These are phyloP conservation scores for Fusarium falciforme DNA, from an alignment of 2,329 filamentous ascomycete genomes.

Conservation along the genomic window DNA sequence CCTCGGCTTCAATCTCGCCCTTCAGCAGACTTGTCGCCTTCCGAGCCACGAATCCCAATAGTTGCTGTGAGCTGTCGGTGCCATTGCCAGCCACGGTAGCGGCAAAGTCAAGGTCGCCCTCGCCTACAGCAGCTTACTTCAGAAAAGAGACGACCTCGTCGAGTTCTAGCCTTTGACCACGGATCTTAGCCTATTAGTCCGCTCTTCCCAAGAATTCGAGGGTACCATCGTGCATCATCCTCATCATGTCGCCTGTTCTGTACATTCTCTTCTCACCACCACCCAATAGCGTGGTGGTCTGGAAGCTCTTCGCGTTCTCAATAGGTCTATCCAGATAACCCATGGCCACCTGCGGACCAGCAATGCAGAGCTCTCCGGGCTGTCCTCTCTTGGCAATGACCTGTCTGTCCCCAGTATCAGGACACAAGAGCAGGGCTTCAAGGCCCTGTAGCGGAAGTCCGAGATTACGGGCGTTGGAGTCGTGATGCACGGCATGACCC, in stretches of 20 bases:
- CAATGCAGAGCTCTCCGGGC: conserved; percentile 18
- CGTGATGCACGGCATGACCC: not conserved
- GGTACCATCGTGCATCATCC: conserved; percentile 24
- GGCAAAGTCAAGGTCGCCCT: conserved; percentile 14
- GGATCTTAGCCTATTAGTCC: conserved; percentile 28
- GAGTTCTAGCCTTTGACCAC: conserved; percentile 20
- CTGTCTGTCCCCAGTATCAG: fast-evolving
- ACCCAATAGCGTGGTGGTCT: not conserved
- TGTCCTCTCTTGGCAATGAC: conserved; percentile 5
- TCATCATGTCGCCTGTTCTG: conserved; percentile 28
- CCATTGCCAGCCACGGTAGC: conserved; percentile 10
- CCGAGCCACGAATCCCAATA: not conserved
- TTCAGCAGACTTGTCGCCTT: not conserved
- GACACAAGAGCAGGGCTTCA: not conserved
- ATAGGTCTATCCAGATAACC: conserved; percentile 16
- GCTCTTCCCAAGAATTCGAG: conserved; percentile 19
- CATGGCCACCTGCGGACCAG: conserved; percentile 20
- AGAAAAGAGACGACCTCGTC: conserved; percentile 21
- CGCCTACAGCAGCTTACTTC: not conserved
- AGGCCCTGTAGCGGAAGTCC: conserved; percentile 14
- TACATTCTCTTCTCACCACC: conserved; percentile 2
- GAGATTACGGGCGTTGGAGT: conserved; percentile 26
- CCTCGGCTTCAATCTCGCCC: not conserved
- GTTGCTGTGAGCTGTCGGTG: not conserved
- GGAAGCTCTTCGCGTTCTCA: conserved; percentile 20